These are phyloP conservation scores for Ophiostoma novo-ulmi DNA, from an alignment of 2,329 filamentous ascomycete species.

Conservation along the genomic window DNA sequence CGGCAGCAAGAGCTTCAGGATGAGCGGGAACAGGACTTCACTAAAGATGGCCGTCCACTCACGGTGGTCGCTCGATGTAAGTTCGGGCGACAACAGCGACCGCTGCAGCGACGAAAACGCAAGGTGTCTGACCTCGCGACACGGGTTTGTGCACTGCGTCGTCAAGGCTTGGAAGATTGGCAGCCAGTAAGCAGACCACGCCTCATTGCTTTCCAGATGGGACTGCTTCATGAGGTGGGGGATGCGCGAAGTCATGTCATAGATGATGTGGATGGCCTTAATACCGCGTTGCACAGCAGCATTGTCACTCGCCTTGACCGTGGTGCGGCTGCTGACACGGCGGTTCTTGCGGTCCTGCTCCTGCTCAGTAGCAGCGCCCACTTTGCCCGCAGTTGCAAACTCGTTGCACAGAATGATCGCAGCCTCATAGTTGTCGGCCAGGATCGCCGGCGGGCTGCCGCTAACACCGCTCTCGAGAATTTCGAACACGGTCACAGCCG, in stretches of 20 bases:
- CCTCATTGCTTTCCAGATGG: constrained; percentile 77
- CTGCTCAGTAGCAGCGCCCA: constrained; percentile 66
- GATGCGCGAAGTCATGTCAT: constrained; percentile 74
- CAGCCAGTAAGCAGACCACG: constrained; percentile 97
- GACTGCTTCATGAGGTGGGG: constrained; percentile 87
- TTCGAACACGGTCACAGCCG: constrained; percentile 73
- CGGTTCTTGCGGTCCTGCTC: constrained; percentile 50
- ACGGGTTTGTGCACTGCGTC: constrained; percentile 88
- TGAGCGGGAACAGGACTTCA: constrained; percentile 88
- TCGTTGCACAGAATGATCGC: constrained; percentile 79
- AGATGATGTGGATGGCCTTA: constrained; percentile 75
- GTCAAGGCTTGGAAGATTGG: constrained; percentile 87
- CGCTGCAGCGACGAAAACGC: constrained; percentile 83
- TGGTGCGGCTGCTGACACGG: constrained; percentile 39
- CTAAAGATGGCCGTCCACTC: constrained; percentile 95
- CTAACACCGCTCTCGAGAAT: constrained; percentile 75
- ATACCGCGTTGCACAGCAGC: constrained; percentile 71
- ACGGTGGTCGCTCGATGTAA: constrained; percentile 76
- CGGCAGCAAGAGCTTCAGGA: constrained; percentile 80
- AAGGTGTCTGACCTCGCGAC: constrained; percentile 83
- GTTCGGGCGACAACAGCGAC: constrained; percentile 74
- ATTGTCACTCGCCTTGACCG: constrained; percentile 59
- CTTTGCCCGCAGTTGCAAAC: constrained; percentile 77
- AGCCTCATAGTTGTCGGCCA: constrained; percentile 92
- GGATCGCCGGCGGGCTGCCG: constrained; percentile 73